Base-by-base conservation (phyloP, 2,329 filamentous ascomycete species). In the Clonostachys solani region DNA sequence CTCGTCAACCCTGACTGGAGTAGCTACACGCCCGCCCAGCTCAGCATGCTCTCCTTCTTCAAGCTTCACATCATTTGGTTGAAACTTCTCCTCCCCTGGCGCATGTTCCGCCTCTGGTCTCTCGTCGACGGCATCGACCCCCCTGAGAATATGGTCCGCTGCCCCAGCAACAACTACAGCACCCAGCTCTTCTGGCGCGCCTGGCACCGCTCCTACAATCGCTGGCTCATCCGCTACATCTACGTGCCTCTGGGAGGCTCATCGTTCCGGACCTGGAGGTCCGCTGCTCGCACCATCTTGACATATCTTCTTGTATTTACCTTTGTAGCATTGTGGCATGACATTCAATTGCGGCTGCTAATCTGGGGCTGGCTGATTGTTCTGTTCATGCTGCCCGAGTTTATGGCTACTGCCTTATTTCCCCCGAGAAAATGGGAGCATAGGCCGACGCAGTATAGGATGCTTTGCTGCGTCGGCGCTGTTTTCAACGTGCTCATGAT, bases 281-380 rank as follows among this genome's bases (percentile, higher is more conserved):
- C 71, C 36, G 66, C 71, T 17, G 81, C 77, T 41, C 73, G 80
- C 15, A 84, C 83, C 0, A 74, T 92, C 3, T 58, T 82, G 45
- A 96, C 92, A 48, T 94, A 90, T 63, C 73, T 95, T 3, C 70
- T 86, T 5, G 89, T 96, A 33, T 99, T 99, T 63, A 96, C 91
- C 0, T 99, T 99, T 59, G 94, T 99, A 19, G 95, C 94, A 0
- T 74, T 99, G 29, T 99, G 94, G 94, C 94, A 99, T 68, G 94
- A 99, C 59, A 95, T 99, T 60, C 86, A 95, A 68, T 79, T 97
- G 33, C 82, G 87, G 10, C 75, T 99, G 37, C 77, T 99, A 33
- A 86, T 95, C 65, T 99, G 94, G 94, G 92, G 94, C 29, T 99
- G 94, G 94, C 77, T 99, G 37, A 83, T 99, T 52, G 92, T 95